Percentiles rank a stretch among this genome's conserved stretches.
Conservation (phyloP, 805 yeast genomes). For the Hanseniaspora occidentalis region DNA sequence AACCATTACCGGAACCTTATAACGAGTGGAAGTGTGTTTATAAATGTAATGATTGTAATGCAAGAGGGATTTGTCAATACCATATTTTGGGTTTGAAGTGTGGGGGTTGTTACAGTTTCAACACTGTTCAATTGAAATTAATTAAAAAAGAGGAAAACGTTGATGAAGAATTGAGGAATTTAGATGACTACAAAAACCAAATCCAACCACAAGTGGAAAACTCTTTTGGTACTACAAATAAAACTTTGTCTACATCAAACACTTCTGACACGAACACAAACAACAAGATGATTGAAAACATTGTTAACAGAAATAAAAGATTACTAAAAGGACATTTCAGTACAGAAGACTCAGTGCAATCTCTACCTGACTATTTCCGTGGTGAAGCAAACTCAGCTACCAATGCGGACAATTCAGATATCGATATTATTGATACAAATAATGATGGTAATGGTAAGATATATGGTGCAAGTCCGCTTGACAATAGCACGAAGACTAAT, state of each 20-base stretch:
- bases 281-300: neutral
- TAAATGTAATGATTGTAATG: conserved; percentile 78
- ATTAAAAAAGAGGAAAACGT: conserved; percentile 51
- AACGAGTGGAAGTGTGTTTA: conserved; percentile 62
- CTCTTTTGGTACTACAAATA: neutral
- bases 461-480: too few species aligned
- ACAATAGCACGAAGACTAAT: too few species aligned
- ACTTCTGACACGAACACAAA: neutral
- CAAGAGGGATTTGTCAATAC: conserved; percentile 60
- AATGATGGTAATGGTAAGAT: too few species aligned
- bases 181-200: neutral
- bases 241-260: neutral
- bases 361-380: too few species aligned
- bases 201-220: neutral
- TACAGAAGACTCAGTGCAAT: neutral
- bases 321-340: neutral
- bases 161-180: conserved; percentile 16
- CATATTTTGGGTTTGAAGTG: conserved; percentile 84
- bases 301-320: neutral
- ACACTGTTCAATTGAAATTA: conserved; percentile 61
- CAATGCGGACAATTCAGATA: too few species aligned
- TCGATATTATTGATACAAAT: too few species aligned
- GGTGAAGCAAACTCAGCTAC: neutral
- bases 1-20: conserved; percentile 73
- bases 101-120: conserved; percentile 76